Evolutionary conservation across 495 filamentous ascomycete species (phyloP).

Genomic region (Rusavskia elegans): DNA sequence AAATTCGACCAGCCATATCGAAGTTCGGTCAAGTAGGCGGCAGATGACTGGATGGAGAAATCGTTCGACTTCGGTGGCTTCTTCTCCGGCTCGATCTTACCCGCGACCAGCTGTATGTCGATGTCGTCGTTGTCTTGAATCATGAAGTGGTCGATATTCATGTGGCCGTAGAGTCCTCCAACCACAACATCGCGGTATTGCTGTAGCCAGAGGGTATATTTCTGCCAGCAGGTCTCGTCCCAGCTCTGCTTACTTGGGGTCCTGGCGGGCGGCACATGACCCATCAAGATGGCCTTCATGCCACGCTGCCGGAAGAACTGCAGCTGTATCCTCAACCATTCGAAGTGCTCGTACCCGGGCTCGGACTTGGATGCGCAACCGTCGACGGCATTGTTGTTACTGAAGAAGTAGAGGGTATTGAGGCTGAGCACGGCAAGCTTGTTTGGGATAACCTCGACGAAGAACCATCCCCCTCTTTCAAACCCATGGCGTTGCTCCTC

Average conservation of each 20-base stretch:
- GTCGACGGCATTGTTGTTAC: conserved; percentile 80
- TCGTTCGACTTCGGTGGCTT: conserved; percentile 19
- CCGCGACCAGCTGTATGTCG: conserved; percentile 33
- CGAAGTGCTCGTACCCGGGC: conserved; percentile 85
- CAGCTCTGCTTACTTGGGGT: conserved; percentile 69
- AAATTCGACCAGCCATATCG: conserved; percentile 62
- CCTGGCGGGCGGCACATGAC: conserved; percentile 84
- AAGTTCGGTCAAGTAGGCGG: conserved; percentile 67
- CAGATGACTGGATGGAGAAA: conserved; percentile 44
- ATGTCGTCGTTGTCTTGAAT: conserved; percentile 75
- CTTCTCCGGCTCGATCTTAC: conserved; percentile 9
- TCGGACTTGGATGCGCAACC: conserved; percentile 64
- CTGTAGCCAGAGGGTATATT: conserved; percentile 79
- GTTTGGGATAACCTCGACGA: conserved; percentile 76
- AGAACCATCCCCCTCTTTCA: conserved; percentile 86
- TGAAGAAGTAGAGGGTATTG: conserved; percentile 94
- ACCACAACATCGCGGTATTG: conserved; percentile 86
- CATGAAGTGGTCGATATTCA: conserved; percentile 98
- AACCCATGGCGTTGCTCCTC: conserved; percentile 88
- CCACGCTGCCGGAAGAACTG: conserved; percentile 63
- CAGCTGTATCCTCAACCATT: conserved; percentile 90
- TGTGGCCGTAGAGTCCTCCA: conserved; percentile 71
- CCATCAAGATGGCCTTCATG: conserved; percentile 90
- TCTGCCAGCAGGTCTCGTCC: conserved; percentile 97
- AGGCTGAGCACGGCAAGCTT: conserved; percentile 83